A percentile compares a stretch with the other conserved stretches of the same genome.
Conservation (phyloP, 148 eudicot species). For the Oxyria digyna region DNA sequence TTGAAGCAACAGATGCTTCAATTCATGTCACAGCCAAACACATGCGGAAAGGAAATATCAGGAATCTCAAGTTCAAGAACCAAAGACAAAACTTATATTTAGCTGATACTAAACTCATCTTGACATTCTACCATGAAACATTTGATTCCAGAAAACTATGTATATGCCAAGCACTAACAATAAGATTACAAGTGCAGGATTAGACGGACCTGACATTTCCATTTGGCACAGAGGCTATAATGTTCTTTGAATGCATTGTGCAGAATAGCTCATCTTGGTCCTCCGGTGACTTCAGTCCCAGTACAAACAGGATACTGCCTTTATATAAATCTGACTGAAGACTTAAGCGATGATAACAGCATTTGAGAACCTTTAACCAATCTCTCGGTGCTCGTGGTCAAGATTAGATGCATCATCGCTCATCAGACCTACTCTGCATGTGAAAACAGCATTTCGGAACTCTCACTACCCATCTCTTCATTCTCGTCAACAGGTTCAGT, state of each 20-base stretch:
- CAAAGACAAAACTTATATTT: not conserved
- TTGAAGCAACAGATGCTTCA: not conserved
- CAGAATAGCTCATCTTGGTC: not conserved
- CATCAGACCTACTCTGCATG: not conserved
- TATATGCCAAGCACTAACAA: not conserved
- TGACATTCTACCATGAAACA: not conserved
- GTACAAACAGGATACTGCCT: not conserved
- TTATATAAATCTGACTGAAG: not conserved
- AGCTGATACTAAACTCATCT: not conserved
- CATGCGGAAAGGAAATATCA: not conserved
- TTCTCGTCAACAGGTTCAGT: slow-evolving; percentile 17
- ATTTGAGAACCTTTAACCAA: not conserved
- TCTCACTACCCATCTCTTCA: slow-evolving; percentile 22
- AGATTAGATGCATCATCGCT: not conserved
- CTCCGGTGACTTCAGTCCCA: not conserved
- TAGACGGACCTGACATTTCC: not conserved
- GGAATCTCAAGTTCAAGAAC: not conserved
- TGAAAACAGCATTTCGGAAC: slow-evolving; percentile 23
- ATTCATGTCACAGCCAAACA: not conserved
- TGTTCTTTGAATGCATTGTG: not conserved
- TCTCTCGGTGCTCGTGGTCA: not conserved
- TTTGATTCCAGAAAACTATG: not conserved
- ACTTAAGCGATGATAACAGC: not conserved
- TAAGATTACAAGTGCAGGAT: not conserved
- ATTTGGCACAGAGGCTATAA: not conserved